phyloP scores from a whole-genome alignment of 164 flowering plant species.

The Sextonia rubra region DNA sequence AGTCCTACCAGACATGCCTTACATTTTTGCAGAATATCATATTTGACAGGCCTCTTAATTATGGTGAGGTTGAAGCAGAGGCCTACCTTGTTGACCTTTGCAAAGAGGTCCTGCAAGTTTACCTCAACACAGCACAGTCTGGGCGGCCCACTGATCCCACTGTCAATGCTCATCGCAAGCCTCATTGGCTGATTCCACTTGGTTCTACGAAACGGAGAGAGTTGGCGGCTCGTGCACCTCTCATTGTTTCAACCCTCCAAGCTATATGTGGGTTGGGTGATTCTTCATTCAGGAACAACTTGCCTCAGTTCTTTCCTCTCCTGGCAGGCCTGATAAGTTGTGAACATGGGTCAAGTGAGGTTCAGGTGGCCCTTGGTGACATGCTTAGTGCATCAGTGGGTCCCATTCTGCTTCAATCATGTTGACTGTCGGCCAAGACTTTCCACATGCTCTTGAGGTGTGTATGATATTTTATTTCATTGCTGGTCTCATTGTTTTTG shows the following conservation, averaged over 20 bases:
- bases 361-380: conserved; percentile 81
- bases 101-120: conserved; percentile 70
- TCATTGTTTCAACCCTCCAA: conserved; percentile 76
- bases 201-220: conserved; percentile 88
- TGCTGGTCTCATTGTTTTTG: conserved; percentile 9
- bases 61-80: conserved; percentile 61
- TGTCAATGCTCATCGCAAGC: conserved; percentile 13
- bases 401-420: conserved; percentile 76
- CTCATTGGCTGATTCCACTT: conserved; percentile 64
- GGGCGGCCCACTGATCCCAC: conserved; percentile 35
- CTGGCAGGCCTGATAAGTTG: conserved; percentile 78
- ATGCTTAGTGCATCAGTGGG: conserved; percentile 75
- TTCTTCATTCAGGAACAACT: conserved; percentile 55
- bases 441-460: conserved; percentile 12
- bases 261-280: conserved; percentile 65
- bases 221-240: conserved; percentile 83
- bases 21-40: conserved; percentile 78
- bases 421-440: conserved; percentile 39
- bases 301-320: conserved; percentile 67
- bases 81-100: conserved; percentile 66
- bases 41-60: conserved; percentile 40
- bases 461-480: conserved; percentile 34
- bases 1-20: conserved; percentile 87
- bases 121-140: conserved; percentile 47
- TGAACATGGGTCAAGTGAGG: conserved; percentile 91